Evolutionary conservation across 306 rosid species (phyloP), one percentile per base, ranked within the genome.

Genomic region (Corylus avellana): DNA sequence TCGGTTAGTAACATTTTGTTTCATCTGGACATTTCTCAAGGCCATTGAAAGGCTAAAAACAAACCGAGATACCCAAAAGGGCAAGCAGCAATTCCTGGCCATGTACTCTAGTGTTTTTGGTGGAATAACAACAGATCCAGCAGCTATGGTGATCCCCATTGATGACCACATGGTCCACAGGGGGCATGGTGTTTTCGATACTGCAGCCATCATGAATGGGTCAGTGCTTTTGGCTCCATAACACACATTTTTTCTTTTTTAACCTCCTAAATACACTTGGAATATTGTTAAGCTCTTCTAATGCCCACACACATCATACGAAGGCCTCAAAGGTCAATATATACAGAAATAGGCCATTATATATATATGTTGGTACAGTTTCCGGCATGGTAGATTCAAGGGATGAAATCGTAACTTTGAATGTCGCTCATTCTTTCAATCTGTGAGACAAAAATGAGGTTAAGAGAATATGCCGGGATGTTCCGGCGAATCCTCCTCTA

Each of bases 91-190:
- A 78, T 92, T 27, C 57, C 92, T 91, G 49, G 97, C 98, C 68
- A 92, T 94, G 98, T 94, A 92, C 80, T 94, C 98, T 50, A 92
- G 98, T 85, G 58, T 92, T 78, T 86, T 90, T 79, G 97, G 92
- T 61, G 97, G 97, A 78, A 90, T 92, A 70, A 92, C 90, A 18
- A 89, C 91, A 0, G 95, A 94, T 57, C 89, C 95, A 63, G 87
- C 91, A 70, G 92, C 88, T 27, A 94, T 94, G 98, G 91, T 92
- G 62, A 86, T 94, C 74, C 95, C 98, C 25, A 80, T 92, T 83
- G 98, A 92, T 80, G 98, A 94, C 75, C 98, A 94, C 87, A 90
- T 94, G 97, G 95, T 94, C 77, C 98, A 94, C 22, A 83, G 98
- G 67, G 98, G 98, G 62, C 98, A 94, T 35, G 97, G 94, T 79